Evolutionary conservation across 2,329 filamentous ascomycete genomes (phyloP).

Genomic region (Colletotrichum nymphaeae): DNA sequence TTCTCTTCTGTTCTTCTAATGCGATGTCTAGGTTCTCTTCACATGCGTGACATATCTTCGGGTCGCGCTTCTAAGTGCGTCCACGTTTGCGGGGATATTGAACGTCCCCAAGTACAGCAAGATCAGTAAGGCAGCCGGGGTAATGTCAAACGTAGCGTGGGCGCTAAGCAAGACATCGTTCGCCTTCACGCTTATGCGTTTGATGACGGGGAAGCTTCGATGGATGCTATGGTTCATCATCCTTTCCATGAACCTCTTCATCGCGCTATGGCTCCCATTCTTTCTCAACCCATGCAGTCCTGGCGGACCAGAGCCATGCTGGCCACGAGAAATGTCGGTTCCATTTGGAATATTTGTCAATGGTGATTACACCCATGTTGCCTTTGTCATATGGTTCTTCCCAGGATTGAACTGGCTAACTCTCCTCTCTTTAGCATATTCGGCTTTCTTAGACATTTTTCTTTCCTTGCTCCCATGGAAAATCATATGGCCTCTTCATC

Average conservation of each 20-base stretch:
- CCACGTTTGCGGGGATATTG: neutral
- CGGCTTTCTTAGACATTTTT: neutral
- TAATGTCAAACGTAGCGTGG: neutral
- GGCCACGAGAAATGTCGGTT: neutral
- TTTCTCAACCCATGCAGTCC: neutral
- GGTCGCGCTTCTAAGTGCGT: neutral
- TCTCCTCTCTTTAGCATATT: neutral
- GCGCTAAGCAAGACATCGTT: neutral
- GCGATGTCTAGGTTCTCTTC: neutral
- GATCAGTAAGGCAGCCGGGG: neutral
- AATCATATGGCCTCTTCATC: neutral
- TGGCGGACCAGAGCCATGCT: neutral
- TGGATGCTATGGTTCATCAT: constrained; percentile 2
- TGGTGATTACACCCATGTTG: neutral
- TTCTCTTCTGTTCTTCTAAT: neutral
- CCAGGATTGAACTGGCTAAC: neutral
- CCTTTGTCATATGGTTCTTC: no score
- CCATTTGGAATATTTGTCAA: neutral
- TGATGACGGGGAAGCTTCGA: neutral
- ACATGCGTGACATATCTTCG: neutral
- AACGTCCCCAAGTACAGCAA: neutral
- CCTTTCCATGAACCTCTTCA: neutral
- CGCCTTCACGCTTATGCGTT: neutral
- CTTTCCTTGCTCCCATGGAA: neutral
- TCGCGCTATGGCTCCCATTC: neutral